These are phyloP conservation scores for Chondrus crispus DNA, from an alignment of 23 red algal genomes.

Conservation along the genomic window DNA sequence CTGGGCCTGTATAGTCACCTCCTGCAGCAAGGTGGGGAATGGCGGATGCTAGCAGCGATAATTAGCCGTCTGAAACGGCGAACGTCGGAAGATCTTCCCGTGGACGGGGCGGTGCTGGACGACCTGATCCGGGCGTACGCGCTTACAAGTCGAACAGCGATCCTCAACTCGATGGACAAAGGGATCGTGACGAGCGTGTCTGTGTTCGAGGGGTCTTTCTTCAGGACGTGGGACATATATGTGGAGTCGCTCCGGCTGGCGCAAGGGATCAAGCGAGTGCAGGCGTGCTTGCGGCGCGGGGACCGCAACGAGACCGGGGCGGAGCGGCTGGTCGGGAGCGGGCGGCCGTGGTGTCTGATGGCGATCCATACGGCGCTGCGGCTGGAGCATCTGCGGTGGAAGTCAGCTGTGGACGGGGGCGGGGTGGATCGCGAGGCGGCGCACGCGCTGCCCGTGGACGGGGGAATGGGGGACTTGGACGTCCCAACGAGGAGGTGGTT, in stretches of 20 bases:
- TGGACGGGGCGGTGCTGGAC: conserved; percentile 55
- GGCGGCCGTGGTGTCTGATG: conserved; percentile 39
- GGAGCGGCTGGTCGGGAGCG: conserved; percentile 35
- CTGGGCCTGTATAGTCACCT: conserved; percentile 46
- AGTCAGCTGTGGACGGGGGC: conserved; percentile 10
- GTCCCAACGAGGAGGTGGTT: not conserved
- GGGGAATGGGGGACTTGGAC: not conserved
- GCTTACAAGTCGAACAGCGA: conserved; percentile 6
- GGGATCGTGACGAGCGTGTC: conserved; percentile 28
- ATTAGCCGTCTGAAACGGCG: conserved; percentile 44
- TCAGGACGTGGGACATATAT: conserved; percentile 65
- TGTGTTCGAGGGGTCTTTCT: conserved; percentile 42
- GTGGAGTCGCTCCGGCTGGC: conserved; percentile 42
- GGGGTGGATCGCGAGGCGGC: conserved; percentile 1
- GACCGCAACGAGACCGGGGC: conserved; percentile 35
- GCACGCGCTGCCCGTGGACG: conserved; percentile 9
- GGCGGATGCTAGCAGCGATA: conserved; percentile 55
- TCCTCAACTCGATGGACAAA: conserved; percentile 30
- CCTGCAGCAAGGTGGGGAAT: conserved; percentile 18
- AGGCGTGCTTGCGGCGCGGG: not conserved
- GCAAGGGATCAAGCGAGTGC: conserved; percentile 41
- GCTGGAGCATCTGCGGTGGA: conserved; percentile 47
- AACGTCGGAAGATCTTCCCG: conserved; percentile 53
- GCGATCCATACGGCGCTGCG: conserved; percentile 45
- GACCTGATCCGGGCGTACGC: conserved; percentile 57